Evolutionary conservation across 2,329 filamentous ascomycete genomes (phyloP).

Genomic region (Phialemoniopsis sp.): DNA sequence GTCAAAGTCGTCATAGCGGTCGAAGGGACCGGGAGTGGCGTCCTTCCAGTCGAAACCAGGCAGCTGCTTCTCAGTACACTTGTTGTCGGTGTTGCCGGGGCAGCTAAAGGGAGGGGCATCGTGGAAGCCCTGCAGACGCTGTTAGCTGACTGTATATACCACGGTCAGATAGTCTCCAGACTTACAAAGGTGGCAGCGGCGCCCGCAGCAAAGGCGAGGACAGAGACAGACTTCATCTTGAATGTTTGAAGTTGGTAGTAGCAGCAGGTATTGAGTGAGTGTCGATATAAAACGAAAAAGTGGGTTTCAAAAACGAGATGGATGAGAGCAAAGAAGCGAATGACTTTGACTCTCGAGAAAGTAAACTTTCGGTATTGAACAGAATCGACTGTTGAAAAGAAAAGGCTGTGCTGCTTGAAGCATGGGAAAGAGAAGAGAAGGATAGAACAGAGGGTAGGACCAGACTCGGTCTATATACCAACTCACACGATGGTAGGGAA

Average conservation of each 20-base stretch:
- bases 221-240: constrained; percentile 47
- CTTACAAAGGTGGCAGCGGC: constrained; percentile 37
- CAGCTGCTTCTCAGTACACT: constrained; percentile 68
- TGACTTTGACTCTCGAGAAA: constrained; percentile 44
- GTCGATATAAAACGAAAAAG: constrained; percentile 19
- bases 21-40: constrained; percentile 58
- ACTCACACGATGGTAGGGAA: no score
- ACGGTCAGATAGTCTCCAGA: no score
- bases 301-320: constrained; percentile 13
- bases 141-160: no score
- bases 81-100: constrained; percentile 71
- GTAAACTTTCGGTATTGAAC: constrained; percentile 6
- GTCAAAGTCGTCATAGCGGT: constrained; percentile 65
- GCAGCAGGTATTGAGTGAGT: constrained; percentile 7
- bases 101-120: constrained; percentile 52
- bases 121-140: constrained; percentile 12
- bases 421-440: constrained; percentile 5
- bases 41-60: constrained; percentile 69
- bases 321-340: constrained; percentile 49
- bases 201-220: constrained; percentile 48
- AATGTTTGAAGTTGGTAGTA: constrained; percentile 4
- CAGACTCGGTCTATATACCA: constrained; percentile 6
- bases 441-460: background rate
- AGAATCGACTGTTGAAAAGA: background rate
- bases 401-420: constrained; percentile 3